Percentiles rank a stretch among this genome's conserved stretches.
Conservation (phyloP, 2,329 filamentous ascomycete species). For the Cladophialophora chaetospira region DNA sequence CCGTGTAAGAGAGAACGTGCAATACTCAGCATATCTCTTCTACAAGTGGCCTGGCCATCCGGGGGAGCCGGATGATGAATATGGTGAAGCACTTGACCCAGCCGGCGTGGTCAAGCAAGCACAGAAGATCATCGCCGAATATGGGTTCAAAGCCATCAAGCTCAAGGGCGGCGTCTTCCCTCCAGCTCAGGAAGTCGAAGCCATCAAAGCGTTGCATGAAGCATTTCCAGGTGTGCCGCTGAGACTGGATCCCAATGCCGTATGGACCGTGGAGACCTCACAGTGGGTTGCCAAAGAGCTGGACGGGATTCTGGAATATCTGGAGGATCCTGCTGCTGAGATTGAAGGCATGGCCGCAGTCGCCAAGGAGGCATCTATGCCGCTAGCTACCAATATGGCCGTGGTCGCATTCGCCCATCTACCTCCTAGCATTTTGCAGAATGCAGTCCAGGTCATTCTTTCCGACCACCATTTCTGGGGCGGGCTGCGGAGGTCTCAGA, state of each 20-base stretch:
- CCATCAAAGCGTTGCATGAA: conserved; percentile 42
- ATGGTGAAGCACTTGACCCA: conserved; percentile 43
- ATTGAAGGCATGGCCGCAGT: conserved; percentile 50
- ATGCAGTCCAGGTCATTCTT: conserved; percentile 46
- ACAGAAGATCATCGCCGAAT: conserved; percentile 41
- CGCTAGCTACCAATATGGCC: conserved; percentile 49
- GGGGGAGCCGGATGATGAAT: conserved; percentile 45
- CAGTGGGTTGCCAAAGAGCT: conserved; percentile 23
- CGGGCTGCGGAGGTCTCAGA: conserved; percentile 46
- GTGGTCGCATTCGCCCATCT: conserved; percentile 47
- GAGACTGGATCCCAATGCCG: conserved; percentile 28
- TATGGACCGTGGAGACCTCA: conserved; percentile 22
- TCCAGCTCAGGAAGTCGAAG: conserved; percentile 44
- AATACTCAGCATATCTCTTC: conserved; percentile 50
- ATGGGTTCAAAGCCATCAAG: conserved; percentile 49
- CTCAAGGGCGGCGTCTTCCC: conserved; percentile 49
- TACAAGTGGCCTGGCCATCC: conserved; percentile 50
- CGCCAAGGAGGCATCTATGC: conserved; percentile 45
- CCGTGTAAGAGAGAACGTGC: conserved; percentile 43
- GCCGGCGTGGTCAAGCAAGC: conserved; percentile 23
- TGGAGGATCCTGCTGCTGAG: conserved; percentile 46
- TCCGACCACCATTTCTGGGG: conserved; percentile 51
- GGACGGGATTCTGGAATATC: conserved; percentile 38
- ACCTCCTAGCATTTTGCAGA: conserved; percentile 42
- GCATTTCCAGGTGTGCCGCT: conserved; percentile 44